Base-by-base conservation (phyloP, 2,329 filamentous ascomycete genomes). In the Fusarium neocosmosporiellum region DNA sequence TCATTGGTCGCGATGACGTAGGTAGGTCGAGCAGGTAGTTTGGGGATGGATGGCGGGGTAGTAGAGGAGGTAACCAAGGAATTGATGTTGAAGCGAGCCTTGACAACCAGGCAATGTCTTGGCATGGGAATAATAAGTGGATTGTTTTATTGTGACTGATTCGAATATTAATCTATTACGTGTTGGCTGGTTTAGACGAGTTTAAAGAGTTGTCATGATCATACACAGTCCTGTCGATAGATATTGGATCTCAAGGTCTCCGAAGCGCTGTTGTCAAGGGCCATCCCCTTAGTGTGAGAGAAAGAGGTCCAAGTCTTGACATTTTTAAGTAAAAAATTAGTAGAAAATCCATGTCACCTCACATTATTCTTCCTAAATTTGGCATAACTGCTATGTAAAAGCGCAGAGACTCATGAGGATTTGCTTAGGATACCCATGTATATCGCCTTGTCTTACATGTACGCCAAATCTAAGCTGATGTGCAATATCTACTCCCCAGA, bases 1-100 rank as follows among this genome's bases (percentile, higher is more conserved):
- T 77, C 63, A 53, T 79, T 81, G 58, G 70, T 63, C 43, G 67
- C 72, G 67, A 77, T 67, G 75, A 71, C 63, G 73, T 62, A 60
- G 65, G 62, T 63, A 65, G 57, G 67, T 29, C 31, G 69, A 46
- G 43, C 43, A 46, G 22, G 46, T 20, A 20, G 27, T 50, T 31
- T 50, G 46, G 18, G 9, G 46, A 50, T 50, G 27, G 27, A 50
- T 50, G 46, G 46, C 46, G 46, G 46, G 46, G 46, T 50, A 50
- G 46, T 31, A 50, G 27, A n/a, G 16, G 24, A 48, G 18, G 27
- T 20, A 31, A 31, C 27, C 46, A 50, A 50, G 46, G 46, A 50
- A 50, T 31, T 50, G 27, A 29, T 50, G 46, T 31, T 29, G 46
- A 14, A 31, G 46, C 27, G 46, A 31, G 46, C 46, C 46, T 50